phyloP scores from a whole-genome alignment of 2,329 filamentous ascomycete genomes.

The Zelopaecilomyces penicillatus region DNA sequence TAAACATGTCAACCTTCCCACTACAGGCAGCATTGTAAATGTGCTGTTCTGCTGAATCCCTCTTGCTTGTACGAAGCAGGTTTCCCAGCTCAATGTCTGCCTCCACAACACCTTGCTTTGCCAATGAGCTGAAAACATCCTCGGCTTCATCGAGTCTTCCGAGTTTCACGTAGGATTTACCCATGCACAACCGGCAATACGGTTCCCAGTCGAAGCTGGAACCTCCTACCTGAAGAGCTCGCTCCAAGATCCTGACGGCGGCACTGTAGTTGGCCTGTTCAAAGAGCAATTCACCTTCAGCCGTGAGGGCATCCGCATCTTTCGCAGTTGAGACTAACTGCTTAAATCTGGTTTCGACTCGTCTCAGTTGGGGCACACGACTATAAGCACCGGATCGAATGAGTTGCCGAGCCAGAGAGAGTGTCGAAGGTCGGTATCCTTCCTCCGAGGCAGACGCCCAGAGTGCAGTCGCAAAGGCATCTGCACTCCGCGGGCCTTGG shows the following conservation, averaged over 20 bases:
- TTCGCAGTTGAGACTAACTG: constrained; percentile 19
- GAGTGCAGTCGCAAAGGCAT: constrained; percentile 16
- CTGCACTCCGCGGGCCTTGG: constrained; percentile 2
- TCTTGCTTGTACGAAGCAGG: constrained; percentile 15
- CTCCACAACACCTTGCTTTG: constrained; percentile 14
- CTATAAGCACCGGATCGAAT: constrained; percentile 14
- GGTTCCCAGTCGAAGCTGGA: constrained; percentile 19
- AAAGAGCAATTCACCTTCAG: constrained; percentile 23
- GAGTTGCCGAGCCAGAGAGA: constrained; percentile 19
- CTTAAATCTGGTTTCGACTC: constrained; percentile 21
- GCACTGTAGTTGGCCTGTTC: constrained; percentile 15
- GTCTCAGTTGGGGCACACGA: constrained; percentile 9
- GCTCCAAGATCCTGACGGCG: constrained; percentile 14
- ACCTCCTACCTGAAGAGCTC: constrained; percentile 15
- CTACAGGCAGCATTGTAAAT: constrained; percentile 18
- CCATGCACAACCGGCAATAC: constrained; percentile 19
- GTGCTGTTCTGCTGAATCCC: constrained; percentile 15
- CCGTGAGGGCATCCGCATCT: constrained; percentile 28
- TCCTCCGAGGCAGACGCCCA: constrained; percentile 24
- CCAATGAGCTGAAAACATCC: constrained; percentile 14
- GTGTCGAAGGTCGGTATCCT: constrained; percentile 22
- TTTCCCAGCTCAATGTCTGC: constrained; percentile 20
- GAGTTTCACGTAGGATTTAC: constrained; percentile 15
- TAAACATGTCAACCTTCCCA: constrained; percentile 18
- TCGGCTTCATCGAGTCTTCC: constrained; percentile 16